A percentile compares a stretch with the other conserved stretches of the same genome.
phyloP scores from a whole-genome alignment of 78 protist genomes.

The Tieghemostelium lacteum region DNA sequence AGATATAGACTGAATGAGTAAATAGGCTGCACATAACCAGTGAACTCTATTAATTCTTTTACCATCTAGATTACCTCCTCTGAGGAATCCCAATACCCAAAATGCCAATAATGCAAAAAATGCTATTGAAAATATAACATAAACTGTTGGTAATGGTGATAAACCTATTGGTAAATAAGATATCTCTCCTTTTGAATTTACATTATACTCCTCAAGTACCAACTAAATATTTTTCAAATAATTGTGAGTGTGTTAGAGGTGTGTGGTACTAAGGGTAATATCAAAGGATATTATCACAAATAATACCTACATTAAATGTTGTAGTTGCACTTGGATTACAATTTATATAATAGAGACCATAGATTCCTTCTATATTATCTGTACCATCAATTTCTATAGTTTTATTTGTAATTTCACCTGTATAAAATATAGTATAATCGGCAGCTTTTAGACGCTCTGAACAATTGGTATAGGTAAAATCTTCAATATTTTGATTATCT shows the following conservation, averaged over 20 bases:
- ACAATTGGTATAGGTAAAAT: background rate
- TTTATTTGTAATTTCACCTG: background rate
- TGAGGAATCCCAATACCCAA: slow-evolving; percentile 68
- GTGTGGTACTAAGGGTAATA: background rate
- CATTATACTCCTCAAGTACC: slow-evolving; percentile 55
- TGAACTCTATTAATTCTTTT: slow-evolving; percentile 65
- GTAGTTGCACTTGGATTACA: slow-evolving; percentile 8
- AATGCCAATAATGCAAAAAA: slow-evolving; percentile 16
- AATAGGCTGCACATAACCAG: slow-evolving; percentile 25
- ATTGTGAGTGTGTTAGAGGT: too few relatives aligned
- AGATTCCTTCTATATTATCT: slow-evolving; percentile 33
- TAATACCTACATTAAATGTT: slow-evolving; percentile 53
- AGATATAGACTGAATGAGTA: slow-evolving; percentile 27
- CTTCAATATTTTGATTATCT: slow-evolving; percentile 2
- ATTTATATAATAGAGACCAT: slow-evolving; percentile 42
- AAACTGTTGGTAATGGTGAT: slow-evolving; percentile 57
- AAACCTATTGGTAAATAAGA: slow-evolving; percentile 63
- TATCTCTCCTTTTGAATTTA: slow-evolving; percentile 24
- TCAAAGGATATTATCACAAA: background rate
- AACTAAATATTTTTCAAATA: slow-evolving; percentile 34
- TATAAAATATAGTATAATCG: background rate
- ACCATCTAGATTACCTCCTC: slow-evolving; percentile 31
- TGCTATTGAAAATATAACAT: slow-evolving; percentile 22
- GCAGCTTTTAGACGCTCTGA: background rate
- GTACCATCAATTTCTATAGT: background rate